Evolutionary conservation across 2,329 filamentous ascomycete species (phyloP).

Genomic region (Trichoderma cornu-damae): DNA sequence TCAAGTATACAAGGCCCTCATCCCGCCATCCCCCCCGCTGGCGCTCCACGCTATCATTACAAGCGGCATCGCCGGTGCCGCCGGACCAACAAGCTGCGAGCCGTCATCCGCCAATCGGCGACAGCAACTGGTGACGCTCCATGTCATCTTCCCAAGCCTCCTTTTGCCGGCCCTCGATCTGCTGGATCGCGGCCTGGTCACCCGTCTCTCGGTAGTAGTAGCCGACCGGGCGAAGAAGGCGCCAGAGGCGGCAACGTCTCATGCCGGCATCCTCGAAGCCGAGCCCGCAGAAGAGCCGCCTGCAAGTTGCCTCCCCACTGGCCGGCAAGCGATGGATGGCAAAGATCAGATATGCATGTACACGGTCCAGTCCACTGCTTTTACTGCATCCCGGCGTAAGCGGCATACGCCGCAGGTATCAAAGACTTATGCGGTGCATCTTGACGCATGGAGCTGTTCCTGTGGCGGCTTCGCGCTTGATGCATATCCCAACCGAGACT

Average conservation of each 20-base stretch:
- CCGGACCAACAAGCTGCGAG: neutral
- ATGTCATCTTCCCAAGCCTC: slow-evolving; percentile 76
- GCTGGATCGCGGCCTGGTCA: slow-evolving; percentile 71
- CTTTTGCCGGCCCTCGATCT: slow-evolving; percentile 83
- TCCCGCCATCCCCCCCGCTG: slow-evolving; percentile 36
- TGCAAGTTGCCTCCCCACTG: too few species aligned
- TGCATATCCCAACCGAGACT: slow-evolving; percentile 48
- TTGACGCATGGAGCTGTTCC: slow-evolving; percentile 78
- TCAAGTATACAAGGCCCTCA: slow-evolving; percentile 46
- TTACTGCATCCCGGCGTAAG: slow-evolving; percentile 28
- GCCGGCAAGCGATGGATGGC: neutral
- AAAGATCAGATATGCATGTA: slow-evolving; percentile 39
- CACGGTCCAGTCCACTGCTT: slow-evolving; percentile 58
- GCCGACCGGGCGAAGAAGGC: neutral
- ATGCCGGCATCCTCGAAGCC: neutral
- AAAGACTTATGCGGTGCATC: slow-evolving; percentile 62
- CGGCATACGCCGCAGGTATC: slow-evolving; percentile 20
- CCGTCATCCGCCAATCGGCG: slow-evolving; percentile 31
- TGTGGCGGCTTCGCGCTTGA: slow-evolving; percentile 80
- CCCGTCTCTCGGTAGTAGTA: slow-evolving; percentile 37
- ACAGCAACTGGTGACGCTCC: slow-evolving; percentile 68
- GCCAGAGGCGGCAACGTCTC: neutral
- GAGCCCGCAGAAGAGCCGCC: neutral
- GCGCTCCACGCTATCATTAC: too few species aligned
- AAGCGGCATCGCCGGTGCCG: neutral